These are phyloP conservation scores for Coemansia brasiliensis DNA, from an alignment of 192 early-diverging fungal species.

Conservation along the genomic window DNA sequence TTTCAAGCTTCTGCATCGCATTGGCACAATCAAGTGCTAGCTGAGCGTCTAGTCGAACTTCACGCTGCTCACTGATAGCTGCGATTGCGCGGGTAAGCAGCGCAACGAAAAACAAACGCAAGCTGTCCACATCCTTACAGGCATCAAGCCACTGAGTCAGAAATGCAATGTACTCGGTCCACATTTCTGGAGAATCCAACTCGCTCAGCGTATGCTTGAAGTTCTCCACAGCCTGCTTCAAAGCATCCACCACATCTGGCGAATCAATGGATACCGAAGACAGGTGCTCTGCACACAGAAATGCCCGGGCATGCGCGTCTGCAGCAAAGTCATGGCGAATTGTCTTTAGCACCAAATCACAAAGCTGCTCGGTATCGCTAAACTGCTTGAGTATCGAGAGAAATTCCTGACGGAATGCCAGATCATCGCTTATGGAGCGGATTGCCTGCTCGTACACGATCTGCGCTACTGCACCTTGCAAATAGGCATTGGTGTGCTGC, in stretches of 20 bases:
- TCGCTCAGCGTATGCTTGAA: slow-evolving; percentile 57
- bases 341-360: slow-evolving; percentile 17
- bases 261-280: slow-evolving; percentile 60
- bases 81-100: slow-evolving; percentile 59
- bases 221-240: slow-evolving; percentile 51
- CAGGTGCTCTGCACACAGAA: slow-evolving; percentile 60
- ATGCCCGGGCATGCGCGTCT: slow-evolving; percentile 39
- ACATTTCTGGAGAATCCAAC: slow-evolving; percentile 55
- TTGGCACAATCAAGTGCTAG: slow-evolving; percentile 52
- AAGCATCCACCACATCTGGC: slow-evolving; percentile 57
- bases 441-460: slow-evolving; percentile 83
- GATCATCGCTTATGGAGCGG: slow-evolving; percentile 65
- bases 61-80: slow-evolving; percentile 54
- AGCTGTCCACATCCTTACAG: slow-evolving; percentile 11
- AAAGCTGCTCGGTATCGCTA: slow-evolving; percentile 34
- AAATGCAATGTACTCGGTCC: slow-evolving; percentile 65
- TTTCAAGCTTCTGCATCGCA: background rate
- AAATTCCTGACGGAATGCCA: slow-evolving; percentile 75
- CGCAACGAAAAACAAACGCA: slow-evolving; percentile 39
- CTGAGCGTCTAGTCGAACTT: slow-evolving; percentile 42
- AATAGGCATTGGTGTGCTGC: slow-evolving; percentile 59
- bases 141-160: slow-evolving; percentile 49
- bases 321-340: slow-evolving; percentile 36
- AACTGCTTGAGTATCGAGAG: slow-evolving; percentile 64
- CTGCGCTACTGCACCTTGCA: slow-evolving; percentile 72